Evolutionary conservation across 1,284 basidiomycete species (phyloP).

Genomic region (Pseudozyma pruni): DNA sequence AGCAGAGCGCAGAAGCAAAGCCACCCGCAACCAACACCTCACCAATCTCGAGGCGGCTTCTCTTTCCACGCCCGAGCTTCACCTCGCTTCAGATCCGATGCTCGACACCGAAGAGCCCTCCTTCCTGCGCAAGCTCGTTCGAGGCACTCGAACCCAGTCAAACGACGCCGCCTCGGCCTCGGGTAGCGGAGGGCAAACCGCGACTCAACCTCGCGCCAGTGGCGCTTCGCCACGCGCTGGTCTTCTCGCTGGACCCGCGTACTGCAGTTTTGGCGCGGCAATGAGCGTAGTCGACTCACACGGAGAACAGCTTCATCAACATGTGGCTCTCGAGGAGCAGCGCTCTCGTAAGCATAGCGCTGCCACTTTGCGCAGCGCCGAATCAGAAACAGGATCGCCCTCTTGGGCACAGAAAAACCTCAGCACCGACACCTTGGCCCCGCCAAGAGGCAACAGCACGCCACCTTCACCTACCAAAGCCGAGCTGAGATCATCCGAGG

Average conservation of each 20-base stretch:
- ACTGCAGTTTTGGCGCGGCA: constrained; percentile 44
- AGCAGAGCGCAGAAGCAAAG: constrained; percentile 29
- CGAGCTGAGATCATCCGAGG: constrained; percentile 9
- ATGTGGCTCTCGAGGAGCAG: not conserved
- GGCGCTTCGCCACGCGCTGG: constrained; percentile 12
- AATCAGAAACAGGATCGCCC: constrained; percentile 10
- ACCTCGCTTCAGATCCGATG: constrained; percentile 56
- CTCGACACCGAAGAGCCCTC: constrained; percentile 47
- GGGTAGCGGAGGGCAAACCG: constrained; percentile 8
- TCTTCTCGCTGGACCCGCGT: constrained; percentile 23
- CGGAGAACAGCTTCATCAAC: constrained; percentile 5
- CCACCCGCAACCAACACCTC: constrained; percentile 35
- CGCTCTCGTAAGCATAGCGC: constrained; percentile 31
- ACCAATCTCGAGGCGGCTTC: constrained; percentile 53
- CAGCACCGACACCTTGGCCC: constrained; percentile 46
- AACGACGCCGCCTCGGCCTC: constrained; percentile 23
- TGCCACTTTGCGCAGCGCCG: constrained; percentile 23
- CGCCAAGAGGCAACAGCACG: constrained; percentile 7
- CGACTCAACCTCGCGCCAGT: constrained; percentile 10
- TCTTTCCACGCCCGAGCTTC: constrained; percentile 56
- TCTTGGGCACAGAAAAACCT: constrained; percentile 27
- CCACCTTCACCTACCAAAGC: constrained; percentile 15
- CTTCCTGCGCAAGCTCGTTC: constrained; percentile 43
- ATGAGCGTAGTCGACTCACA: constrained; percentile 42
- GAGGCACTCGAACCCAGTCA: constrained; percentile 20